Conservation (phyloP, 2,329 filamentous ascomycete genomes). For the Trichoderma atrobrunneum region DNA sequence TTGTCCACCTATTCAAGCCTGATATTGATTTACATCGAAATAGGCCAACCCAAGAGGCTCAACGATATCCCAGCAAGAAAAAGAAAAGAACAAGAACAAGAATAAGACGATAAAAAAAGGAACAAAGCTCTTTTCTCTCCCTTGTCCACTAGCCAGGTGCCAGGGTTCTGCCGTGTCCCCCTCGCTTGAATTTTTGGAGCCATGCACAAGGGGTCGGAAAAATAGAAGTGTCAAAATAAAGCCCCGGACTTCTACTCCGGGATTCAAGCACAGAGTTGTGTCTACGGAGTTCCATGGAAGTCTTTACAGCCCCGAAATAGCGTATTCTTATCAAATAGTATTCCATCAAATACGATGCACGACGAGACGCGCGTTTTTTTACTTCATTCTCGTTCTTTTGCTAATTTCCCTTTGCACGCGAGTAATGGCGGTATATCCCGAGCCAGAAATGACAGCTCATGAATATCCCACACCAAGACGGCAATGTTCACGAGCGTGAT, state of each 20-base stretch:
- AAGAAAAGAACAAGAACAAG: not conserved
- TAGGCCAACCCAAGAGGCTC: not conserved
- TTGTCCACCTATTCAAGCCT: too few relatives aligned
- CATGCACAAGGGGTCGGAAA: not conserved
- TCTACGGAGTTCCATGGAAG: not conserved
- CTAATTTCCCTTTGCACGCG: not conserved
- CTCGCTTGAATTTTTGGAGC: not conserved
- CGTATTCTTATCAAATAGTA: not conserved
- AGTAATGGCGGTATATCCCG: not conserved
- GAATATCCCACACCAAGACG: not conserved
- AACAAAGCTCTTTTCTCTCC: not conserved
- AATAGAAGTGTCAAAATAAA: not conserved
- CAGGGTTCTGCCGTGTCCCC: not conserved
- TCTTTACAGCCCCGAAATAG: not conserved
- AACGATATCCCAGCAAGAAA: not conserved
- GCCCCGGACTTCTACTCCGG: not conserved
- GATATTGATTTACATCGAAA: not conserved
- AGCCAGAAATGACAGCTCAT: not conserved
- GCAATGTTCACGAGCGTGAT: not conserved
- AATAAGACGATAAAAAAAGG: not conserved
- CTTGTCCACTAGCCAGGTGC: not conserved
- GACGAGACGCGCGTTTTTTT: not conserved
- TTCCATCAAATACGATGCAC: not conserved
- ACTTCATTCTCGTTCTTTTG: not conserved
- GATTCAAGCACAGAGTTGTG: not conserved